These are phyloP conservation scores for Didymella sp. DNA, from an alignment of 2,329 filamentous ascomycete species.

Conservation along the genomic window DNA sequence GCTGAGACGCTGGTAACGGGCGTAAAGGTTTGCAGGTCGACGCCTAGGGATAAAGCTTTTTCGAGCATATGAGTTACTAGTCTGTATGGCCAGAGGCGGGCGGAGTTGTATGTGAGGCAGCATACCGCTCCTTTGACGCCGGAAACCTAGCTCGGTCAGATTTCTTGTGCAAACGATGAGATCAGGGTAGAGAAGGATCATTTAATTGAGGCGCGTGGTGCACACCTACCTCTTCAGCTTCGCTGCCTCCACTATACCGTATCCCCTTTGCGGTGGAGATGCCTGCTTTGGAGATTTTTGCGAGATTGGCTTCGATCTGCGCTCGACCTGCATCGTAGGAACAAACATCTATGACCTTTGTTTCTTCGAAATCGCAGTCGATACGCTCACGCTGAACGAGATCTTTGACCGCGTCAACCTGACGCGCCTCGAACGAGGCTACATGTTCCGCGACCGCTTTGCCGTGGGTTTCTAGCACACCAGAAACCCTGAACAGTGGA, in stretches of 20 bases:
- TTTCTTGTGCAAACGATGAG: no score
- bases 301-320: neutral
- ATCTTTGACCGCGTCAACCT: neutral
- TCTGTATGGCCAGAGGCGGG: neutral
- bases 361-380: neutral
- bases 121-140: neutral
- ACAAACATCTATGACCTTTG: neutral
- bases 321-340: neutral
- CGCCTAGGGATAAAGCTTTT: neutral
- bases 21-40: neutral
- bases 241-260: neutral
- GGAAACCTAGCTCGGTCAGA: neutral
- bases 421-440: neutral
- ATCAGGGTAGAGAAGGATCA: no score
- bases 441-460: neutral
- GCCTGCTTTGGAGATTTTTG: neutral
- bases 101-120: neutral
- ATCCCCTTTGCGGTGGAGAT: neutral
- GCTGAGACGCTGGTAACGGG: neutral
- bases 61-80: neutral
- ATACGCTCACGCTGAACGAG: neutral
- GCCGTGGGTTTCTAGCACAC: neutral
- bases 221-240: neutral
- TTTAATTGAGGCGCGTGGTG: no score
- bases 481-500: neutral